Conservation (phyloP, 2,329 filamentous ascomycete species). For the Grosmannia penicillata region DNA sequence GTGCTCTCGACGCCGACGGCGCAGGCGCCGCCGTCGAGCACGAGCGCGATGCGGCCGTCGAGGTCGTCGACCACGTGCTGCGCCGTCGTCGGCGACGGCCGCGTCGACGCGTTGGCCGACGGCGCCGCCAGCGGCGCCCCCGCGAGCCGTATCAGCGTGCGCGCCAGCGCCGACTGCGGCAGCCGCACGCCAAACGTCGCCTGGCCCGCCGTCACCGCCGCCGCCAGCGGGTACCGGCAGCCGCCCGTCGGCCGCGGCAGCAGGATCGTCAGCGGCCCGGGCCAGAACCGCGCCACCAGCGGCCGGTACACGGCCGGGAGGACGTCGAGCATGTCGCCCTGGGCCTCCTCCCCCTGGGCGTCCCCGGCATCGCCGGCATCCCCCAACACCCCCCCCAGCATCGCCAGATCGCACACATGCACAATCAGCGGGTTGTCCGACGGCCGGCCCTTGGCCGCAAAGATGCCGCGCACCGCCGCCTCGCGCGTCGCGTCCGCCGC, state of each 20-base stretch:
- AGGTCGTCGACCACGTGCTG: slow-evolving; percentile 82
- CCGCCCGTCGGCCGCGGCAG: slow-evolving; percentile 57
- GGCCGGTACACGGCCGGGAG: slow-evolving; percentile 65
- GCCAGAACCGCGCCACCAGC: slow-evolving; percentile 79
- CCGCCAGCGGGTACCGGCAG: slow-evolving; percentile 41
- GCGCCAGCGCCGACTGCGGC: slow-evolving; percentile 71
- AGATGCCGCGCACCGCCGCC: slow-evolving; percentile 78
- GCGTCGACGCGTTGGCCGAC: slow-evolving; percentile 87
- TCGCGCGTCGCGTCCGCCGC: slow-evolving; percentile 90
- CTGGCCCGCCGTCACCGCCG: slow-evolving; percentile 83
- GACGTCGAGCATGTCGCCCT: too few relatives aligned
- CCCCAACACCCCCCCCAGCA: slow-evolving; percentile 50
- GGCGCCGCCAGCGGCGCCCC: slow-evolving; percentile 75
- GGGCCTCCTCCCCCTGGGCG: too few relatives aligned
- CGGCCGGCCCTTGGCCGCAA: slow-evolving; percentile 75
- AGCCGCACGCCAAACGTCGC: slow-evolving; percentile 80
- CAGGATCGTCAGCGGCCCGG: slow-evolving; percentile 82
- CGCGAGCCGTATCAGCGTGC: slow-evolving; percentile 69
- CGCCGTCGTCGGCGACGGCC: slow-evolving; percentile 80
- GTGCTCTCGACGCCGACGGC: slow-evolving; percentile 90
- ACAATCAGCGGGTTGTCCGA: slow-evolving; percentile 93
- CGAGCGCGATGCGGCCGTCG: slow-evolving; percentile 64
- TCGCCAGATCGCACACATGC: slow-evolving; percentile 68
- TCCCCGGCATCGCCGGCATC: neutral
- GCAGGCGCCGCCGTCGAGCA: slow-evolving; percentile 79